Evolutionary conservation across 495 filamentous ascomycete species (phyloP), one percentile per base, ranked within the genome.

Genomic region (Cenococcum geophilum): DNA sequence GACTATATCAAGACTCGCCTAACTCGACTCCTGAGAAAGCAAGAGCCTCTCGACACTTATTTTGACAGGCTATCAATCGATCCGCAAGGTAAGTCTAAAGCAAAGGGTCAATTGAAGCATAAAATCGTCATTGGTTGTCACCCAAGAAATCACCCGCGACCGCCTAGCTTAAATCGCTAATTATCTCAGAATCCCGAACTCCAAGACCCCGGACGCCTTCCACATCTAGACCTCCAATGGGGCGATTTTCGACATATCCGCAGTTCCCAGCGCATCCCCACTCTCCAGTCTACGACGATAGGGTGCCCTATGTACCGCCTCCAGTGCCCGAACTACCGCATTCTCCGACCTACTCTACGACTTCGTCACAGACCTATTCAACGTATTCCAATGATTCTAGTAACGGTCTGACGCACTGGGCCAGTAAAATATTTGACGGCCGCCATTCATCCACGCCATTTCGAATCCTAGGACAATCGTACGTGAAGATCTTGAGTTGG

Each of bases 341-440:
- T n/a, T 74, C 71, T 8, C 72, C 72, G 9, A 72, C 68, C 2
- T 71, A 61, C 40, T 69, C 66, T 2, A 69, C 59, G 14, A 59
- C 63, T 5, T 68, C 66, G 20, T 68, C 66, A 16, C 69, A 61
- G 52, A 65, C 65, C 5, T 64, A 42, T 34, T 67, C 67, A 6
- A 63, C 64, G 9, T 60, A 60, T 32, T 65, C 63, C 5, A 65
- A 56, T 55, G 59, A 63, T 49, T 70, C 68, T 2, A 40, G 55
- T 6, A 66, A 62, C 45, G 23, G 32, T 12, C 51, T 36, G 37
- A 72, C 75, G 3, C 82, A 85, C 65, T 86, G 83, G 83, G 73
- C 80, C 0, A 76, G 69, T 40, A 70, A 74, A 22, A 75, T 83
- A 5, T 83, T 82, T 57, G 64, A 71, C 22, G 74, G 73, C 11